These are phyloP conservation scores for Nepenthes alata DNA, from an alignment of 179 eudicot genomes.

Conservation along the genomic window DNA sequence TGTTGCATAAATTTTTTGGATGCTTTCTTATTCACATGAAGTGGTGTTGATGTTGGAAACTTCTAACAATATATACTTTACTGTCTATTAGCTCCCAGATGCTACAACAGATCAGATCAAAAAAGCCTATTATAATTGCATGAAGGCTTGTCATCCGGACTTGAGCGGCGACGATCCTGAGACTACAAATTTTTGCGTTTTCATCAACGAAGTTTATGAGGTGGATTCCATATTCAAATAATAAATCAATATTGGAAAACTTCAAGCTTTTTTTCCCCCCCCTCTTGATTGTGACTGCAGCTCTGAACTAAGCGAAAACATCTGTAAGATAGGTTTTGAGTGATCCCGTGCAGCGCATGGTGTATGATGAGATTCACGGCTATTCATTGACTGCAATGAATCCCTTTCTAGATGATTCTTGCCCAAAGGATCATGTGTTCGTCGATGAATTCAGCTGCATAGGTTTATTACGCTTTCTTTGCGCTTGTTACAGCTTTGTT, in stretches of 20 bases:
- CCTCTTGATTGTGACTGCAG: background rate
- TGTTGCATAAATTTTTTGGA: too few species aligned
- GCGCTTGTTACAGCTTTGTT: too few species aligned
- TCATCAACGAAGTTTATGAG: constrained; percentile 83
- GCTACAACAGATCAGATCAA: constrained; percentile 86
- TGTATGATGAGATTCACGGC: constrained; percentile 90
- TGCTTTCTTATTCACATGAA: too few species aligned
- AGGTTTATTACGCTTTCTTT: constrained; percentile 27
- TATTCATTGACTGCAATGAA: constrained; percentile 82
- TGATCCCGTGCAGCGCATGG: constrained; percentile 89
- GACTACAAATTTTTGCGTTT: constrained; percentile 81
- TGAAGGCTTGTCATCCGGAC: constrained; percentile 98
- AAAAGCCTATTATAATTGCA: constrained; percentile 91
- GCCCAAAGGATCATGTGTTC: constrained; percentile 70
- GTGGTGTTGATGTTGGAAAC: too few species aligned
- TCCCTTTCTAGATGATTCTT: constrained; percentile 74
- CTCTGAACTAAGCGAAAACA: background rate
- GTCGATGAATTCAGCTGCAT: constrained; percentile 99
- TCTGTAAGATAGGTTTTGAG: constrained; percentile 56
- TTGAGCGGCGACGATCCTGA: constrained; percentile 85
- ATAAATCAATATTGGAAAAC: too few species aligned
- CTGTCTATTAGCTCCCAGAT: constrained; percentile 54
- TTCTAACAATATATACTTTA: too few species aligned
- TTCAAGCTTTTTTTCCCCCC: too few species aligned
- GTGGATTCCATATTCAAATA: constrained; percentile 22